Evolutionary conservation across 495 filamentous ascomycete genomes (phyloP), one percentile per base, ranked within the genome.

Genomic region (Aspergillus avenaceus): DNA sequence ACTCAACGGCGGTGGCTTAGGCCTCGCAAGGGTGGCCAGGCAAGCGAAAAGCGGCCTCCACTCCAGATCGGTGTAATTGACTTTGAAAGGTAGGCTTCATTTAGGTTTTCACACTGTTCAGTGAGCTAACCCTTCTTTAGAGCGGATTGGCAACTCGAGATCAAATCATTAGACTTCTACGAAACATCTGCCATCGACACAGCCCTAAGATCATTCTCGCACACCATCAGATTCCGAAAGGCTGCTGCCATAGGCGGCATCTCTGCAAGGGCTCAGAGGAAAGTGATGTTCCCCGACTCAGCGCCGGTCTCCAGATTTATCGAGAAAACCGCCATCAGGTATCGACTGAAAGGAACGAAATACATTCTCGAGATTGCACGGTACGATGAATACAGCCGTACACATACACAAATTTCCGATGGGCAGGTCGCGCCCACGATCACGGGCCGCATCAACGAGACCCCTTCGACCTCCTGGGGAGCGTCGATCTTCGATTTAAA

Each of bases 361-460:
- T 82, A 80, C 45, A 66, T 79, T 4, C 58, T 85, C 4, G 78
- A 86, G 49, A 63, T 86, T 18, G 65, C 77, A 13, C 65, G 82
- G 5, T 80, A 80, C 51, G 80, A 80, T 44, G 67, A 61, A 19
- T 84, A 82, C 64, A 53, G 53, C 22, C 64, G 54, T 14, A 46
- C 53, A 22, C 24, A 42, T n/a, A 24, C 45, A 19, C 16, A 45
- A 2, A 31, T 24, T 6, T 31, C n/a, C 21, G 41, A 24, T 7
- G 50, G 26, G 5, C 53, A 48, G n/a, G 18, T 26, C 6, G 28
- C 43, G 6, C 13, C 46, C 0, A 51, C 24, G 8, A 47, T 59
- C 8, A 48, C 5, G 22, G 54, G 52, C 47, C 61, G 37, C 32
- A 64, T 63, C 6, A 59, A 50, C 13, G 53, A 52, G 24, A 16